A percentile compares a stretch with the other conserved stretches of the same genome.
These are phyloP conservation scores for Xylaria sp. DNA, from an alignment of 2,329 filamentous ascomycete genomes.

Conservation along the genomic window DNA sequence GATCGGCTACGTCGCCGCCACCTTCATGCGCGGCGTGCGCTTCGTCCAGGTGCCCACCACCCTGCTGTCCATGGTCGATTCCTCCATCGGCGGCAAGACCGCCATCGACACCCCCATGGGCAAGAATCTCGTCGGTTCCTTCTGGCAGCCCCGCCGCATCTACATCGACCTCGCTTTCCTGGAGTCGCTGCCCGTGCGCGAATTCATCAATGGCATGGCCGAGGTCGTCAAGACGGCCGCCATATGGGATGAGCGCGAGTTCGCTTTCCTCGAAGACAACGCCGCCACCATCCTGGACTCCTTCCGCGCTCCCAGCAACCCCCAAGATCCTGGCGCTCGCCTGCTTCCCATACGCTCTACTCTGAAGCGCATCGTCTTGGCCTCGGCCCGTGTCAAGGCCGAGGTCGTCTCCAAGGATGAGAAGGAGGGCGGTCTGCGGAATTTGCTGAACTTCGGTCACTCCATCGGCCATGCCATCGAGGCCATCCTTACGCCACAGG, in stretches of 20 bases:
- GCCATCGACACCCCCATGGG: conserved; percentile 96
- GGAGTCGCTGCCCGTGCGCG: conserved; percentile 86
- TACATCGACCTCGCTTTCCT: conserved; percentile 95
- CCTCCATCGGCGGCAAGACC: conserved; percentile 97
- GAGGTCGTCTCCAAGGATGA: conserved; percentile 95
- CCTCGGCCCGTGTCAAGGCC: conserved; percentile 92
- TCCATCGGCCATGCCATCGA: conserved; percentile 98
- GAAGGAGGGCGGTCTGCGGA: conserved; percentile 90
- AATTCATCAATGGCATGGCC: conserved; percentile 99
- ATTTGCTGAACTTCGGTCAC: conserved; percentile 96
- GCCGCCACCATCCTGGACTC: conserved; percentile 80
- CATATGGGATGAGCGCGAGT: conserved; percentile 92
- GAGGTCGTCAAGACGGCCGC: conserved; percentile 98
- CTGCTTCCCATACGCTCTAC: conserved; percentile 77
- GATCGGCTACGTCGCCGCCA: conserved; percentile 96
- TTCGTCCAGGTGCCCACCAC: conserved; percentile 98
- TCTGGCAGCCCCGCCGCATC: conserved; percentile 94
- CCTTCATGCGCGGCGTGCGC: conserved; percentile 96
- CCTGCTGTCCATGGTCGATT: conserved; percentile 96
- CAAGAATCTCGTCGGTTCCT: conserved; percentile 95
- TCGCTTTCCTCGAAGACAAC: conserved; percentile 83
- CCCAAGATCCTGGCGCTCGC: conserved; percentile 64
- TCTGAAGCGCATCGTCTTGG: conserved; percentile 83
- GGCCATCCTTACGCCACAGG: conserved; percentile 92
- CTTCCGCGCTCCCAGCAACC: conserved; percentile 66